Base-by-base conservation (phyloP, 176 grass and related monocot genomes). In the Panicum miliaceum region DNA sequence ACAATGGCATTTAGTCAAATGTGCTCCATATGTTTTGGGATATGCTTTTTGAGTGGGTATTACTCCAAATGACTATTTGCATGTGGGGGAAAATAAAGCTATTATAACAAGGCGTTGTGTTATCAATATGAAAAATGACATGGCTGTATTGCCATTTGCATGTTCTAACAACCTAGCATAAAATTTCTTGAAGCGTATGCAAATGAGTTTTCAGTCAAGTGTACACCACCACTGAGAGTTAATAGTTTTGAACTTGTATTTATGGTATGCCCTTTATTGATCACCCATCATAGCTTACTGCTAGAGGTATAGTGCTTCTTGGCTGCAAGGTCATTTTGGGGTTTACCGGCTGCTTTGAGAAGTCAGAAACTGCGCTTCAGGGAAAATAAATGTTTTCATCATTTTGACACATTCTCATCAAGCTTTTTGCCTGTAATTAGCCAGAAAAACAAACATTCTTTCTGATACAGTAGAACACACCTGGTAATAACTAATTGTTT, bases 391-490 rank as follows among this genome's bases (percentile, higher is more conserved):
- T 63, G 3, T 74, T 65, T 48, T 43, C 35, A 58, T 18, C 23
- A 77, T 68, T 77, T 76, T 40, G 7, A 19, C 16, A 26, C 18
- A 60, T 48, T 6, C 54, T 48, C 36, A 22, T 23, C 1, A 23
- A 12, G 29, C 64, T 40, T 75, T 83, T 38, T 80, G 47, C 13
- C 27, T 66, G 36, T 46, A 38, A 1, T 58, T 25, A n/a, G 27
- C 23, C 36, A n/a, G 48, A 26, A 65, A 75, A 89, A 79, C 8
- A 71, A 23, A 54, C 76, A 80, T n/a, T 42, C 38, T 29, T 72
- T 37, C 51, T 75, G 6, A 53, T 76, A 84, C 61, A 85, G 34
- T 62, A 7, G 82, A 75, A 60, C 18, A 15, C 29, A 43, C 25
- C n/a, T 52, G 61, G n/a, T 40, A 75, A 57, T 68, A 62, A 23